A percentile compares a stretch with the other conserved stretches of the same genome.
Evolutionary conservation across 441 rosid genomes (phyloP).

Genomic region (Croton setiger): DNA sequence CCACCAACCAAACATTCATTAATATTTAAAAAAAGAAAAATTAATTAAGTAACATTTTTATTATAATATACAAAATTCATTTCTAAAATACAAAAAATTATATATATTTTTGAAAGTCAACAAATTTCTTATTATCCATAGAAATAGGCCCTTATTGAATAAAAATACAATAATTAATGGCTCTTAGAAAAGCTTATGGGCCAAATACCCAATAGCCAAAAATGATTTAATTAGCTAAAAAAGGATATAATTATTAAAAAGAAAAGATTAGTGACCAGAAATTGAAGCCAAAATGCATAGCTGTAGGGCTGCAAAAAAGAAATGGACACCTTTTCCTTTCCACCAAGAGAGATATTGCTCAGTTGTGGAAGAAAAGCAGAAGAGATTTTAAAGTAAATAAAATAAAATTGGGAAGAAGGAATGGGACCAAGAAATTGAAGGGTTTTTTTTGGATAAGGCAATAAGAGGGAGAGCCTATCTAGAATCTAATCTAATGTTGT

Average conservation of each 20-base stretch:
- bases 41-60: neutral
- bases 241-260: neutral
- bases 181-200: conserved; percentile 6
- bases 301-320: conserved; percentile 1
- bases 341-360: neutral
- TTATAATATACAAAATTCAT: neutral
- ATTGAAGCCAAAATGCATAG: conserved; percentile 11
- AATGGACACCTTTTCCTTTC: neutral
- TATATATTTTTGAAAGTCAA: neutral
- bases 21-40: neutral
- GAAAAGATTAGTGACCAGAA: conserved; percentile 11
- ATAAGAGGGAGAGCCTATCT: conserved; percentile 13
- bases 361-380: neutral
- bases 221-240: neutral
- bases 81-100: no score
- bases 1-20: no score
- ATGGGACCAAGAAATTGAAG: neutral
- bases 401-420: no score
- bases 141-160: neutral
- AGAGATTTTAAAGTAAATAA: no score
- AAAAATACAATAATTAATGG: neutral
- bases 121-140: neutral
- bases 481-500: conserved; percentile 23
- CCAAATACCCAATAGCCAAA: neutral
- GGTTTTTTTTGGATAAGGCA: conserved; percentile 21